Evolutionary conservation across 805 yeast species (phyloP), one percentile per base, ranked within the genome.

Genomic region (Metschnikowia sp.): DNA sequence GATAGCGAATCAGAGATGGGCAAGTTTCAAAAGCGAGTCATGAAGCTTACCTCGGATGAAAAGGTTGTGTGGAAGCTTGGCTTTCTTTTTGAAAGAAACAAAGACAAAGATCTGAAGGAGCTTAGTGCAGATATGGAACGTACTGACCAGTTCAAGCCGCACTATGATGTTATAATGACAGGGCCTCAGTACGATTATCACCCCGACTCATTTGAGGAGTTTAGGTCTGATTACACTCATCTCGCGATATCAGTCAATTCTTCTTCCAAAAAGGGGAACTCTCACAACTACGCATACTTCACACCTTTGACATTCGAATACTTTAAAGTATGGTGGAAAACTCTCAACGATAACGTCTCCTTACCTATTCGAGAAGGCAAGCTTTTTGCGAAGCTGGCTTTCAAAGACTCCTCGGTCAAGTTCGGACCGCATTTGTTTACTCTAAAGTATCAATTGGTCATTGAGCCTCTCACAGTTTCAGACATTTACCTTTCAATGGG

Each of bases 141-240:
- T 37, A 70, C 74, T 0, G 53, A 66, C 11, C 64, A 75, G 1
- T 80, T 78, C 54, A 68, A 70, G 36, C 84, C 86, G 0, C 95
- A 86, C 58, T 82, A 82, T 57, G 82, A 80, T 36, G 77, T 86
- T 8, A 64, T 68, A 15, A 75, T 85, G n/a, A 74, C 78, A 3
- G 78, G 79, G 56, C 92, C 91, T 0, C 60, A 61, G 15, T 72
- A 65, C 38, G 81, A 81, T 30, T 58, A 59, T 2, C 90, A 90
- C 68, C 72, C 75, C 1, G 98, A 92, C 66, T 88, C 97, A 0
- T 92, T 84, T 62, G 67, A 65, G 10, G 89, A 85, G 0, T 94
- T 83, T 70, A 70, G 98, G 60, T 86, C 96, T 52, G 84, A 89
- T 46, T 91, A 81, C 60, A 73, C 92, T 10, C 96, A 89, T 60